Evolutionary conservation across 1,284 basidiomycete genomes (phyloP).

Genomic region (Veloporphyrellus conicus): DNA sequence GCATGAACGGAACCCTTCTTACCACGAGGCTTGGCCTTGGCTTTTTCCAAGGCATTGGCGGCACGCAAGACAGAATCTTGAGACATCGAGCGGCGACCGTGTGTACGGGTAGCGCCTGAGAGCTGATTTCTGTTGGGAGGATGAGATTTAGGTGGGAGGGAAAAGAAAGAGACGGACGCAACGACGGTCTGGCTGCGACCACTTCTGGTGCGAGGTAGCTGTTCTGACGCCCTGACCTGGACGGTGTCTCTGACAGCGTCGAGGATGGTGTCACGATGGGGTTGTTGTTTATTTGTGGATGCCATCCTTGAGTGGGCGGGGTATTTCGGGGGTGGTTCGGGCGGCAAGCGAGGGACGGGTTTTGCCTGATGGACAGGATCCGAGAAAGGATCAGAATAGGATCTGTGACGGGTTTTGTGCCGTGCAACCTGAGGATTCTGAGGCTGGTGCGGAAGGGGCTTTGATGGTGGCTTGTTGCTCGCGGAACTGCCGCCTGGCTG

Average conservation of each 20-base stretch:
- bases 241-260: slow-evolving; percentile 67
- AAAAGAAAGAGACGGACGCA: slow-evolving; percentile 31
- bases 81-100: slow-evolving; percentile 62
- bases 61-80: slow-evolving; percentile 54
- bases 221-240: slow-evolving; percentile 35
- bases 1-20: slow-evolving; percentile 70
- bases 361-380: slow-evolving; percentile 42
- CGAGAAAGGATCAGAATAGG: slow-evolving; percentile 58
- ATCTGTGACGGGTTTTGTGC: slow-evolving; percentile 43
- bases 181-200: slow-evolving; percentile 46
- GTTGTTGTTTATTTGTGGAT: slow-evolving; percentile 23
- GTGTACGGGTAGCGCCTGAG: slow-evolving; percentile 31
- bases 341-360: slow-evolving; percentile 36
- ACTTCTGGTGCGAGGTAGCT: slow-evolving; percentile 39
- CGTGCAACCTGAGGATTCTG: slow-evolving; percentile 32
- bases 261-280: slow-evolving; percentile 42
- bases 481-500: slow-evolving; percentile 15
- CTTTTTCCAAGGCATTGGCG: slow-evolving; percentile 47
- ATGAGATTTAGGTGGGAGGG: not conserved
- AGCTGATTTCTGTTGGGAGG: slow-evolving; percentile 17
- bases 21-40: slow-evolving; percentile 48
- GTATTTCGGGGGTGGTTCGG: slow-evolving; percentile 40
- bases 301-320: slow-evolving; percentile 26
- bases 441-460: slow-evolving; percentile 9
- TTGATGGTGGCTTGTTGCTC: slow-evolving; percentile 31